Percentiles rank a stretch among this genome's conserved stretches.
Conservation (phyloP, 2,329 filamentous ascomycete genomes). For the Dryadomyces sulphureus region DNA sequence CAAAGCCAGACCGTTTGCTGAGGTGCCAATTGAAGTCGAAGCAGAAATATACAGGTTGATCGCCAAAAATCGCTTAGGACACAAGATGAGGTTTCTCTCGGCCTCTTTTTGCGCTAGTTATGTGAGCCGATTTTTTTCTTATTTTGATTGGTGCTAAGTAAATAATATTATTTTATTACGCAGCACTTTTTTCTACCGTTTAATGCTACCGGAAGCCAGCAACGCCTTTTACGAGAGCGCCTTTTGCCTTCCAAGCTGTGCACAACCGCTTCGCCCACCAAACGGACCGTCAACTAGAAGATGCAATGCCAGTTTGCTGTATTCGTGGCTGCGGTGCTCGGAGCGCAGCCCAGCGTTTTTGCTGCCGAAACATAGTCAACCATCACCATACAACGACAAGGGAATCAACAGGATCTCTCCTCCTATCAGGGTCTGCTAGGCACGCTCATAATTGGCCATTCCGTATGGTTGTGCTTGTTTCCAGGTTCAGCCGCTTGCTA, state of each 20-base stretch:
- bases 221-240: background rate
- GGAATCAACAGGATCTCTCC: background rate
- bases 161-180: no score
- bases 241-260: no score
- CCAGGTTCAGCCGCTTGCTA: background rate
- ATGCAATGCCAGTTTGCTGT: slow-evolving; percentile 10
- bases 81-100: background rate
- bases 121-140: background rate
- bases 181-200: no score
- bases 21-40: background rate
- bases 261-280: background rate
- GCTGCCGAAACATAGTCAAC: background rate
- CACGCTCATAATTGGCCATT: background rate
- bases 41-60: background rate
- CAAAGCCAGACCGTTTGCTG: background rate
- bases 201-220: background rate
- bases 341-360: slow-evolving; percentile 1
- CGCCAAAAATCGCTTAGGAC: background rate
- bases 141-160: background rate
- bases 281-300: slow-evolving; percentile 7
- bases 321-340: slow-evolving; percentile 4
- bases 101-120: background rate
- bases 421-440: no score
- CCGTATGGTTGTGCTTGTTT: background rate
- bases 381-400: background rate